These are phyloP conservation scores for Phyllosticta citribraziliensis DNA, from an alignment of 2,329 filamentous ascomycete genomes.

Conservation along the genomic window DNA sequence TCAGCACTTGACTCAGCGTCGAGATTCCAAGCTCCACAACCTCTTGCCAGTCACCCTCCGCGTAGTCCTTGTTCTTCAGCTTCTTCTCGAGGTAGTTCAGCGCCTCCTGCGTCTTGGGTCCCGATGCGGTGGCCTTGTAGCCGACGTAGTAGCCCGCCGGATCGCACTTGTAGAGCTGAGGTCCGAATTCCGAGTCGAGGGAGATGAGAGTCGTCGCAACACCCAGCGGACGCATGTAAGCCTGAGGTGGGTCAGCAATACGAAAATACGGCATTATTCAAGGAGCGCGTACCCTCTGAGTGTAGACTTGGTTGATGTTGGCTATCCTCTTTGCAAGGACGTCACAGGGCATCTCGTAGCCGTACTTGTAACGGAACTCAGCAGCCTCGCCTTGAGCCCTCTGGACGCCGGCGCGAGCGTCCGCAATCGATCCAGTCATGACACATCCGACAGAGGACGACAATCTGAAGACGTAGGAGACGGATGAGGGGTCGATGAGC, in stretches of 20 bases:
- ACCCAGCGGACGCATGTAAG: slow-evolving; percentile 96
- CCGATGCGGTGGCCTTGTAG: slow-evolving; percentile 95
- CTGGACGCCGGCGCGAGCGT: slow-evolving; percentile 81
- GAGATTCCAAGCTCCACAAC: slow-evolving; percentile 96
- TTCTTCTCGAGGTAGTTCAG: slow-evolving; percentile 99
- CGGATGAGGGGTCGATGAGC: slow-evolving; percentile 93
- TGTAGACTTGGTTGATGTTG: slow-evolving; percentile 99
- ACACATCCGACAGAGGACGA: slow-evolving; percentile 95
- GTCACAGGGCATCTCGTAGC: slow-evolving; percentile 99
- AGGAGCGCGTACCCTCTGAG: slow-evolving; percentile 61
- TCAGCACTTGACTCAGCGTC: slow-evolving; percentile 88
- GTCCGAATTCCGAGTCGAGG: slow-evolving; percentile 81
- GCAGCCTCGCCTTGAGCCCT: slow-evolving; percentile 91
- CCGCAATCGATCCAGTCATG: slow-evolving; percentile 97
- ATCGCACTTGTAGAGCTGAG: slow-evolving; percentile 96
- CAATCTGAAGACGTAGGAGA: slow-evolving; percentile 94
- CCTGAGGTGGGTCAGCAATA: slow-evolving; percentile 38
- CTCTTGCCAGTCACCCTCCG: slow-evolving; percentile 89
- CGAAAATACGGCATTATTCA: neutral
- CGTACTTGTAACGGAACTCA: slow-evolving; percentile 96
- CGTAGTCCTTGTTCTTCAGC: slow-evolving; percentile 96
- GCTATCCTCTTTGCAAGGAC: slow-evolving; percentile 91
- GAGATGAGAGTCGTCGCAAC: slow-evolving; percentile 72
- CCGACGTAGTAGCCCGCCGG: slow-evolving; percentile 96
- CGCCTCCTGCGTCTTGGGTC: slow-evolving; percentile 97